Evolutionary conservation across 345 rosid genomes (phyloP).

Genomic region (Lepidium didymum): DNA sequence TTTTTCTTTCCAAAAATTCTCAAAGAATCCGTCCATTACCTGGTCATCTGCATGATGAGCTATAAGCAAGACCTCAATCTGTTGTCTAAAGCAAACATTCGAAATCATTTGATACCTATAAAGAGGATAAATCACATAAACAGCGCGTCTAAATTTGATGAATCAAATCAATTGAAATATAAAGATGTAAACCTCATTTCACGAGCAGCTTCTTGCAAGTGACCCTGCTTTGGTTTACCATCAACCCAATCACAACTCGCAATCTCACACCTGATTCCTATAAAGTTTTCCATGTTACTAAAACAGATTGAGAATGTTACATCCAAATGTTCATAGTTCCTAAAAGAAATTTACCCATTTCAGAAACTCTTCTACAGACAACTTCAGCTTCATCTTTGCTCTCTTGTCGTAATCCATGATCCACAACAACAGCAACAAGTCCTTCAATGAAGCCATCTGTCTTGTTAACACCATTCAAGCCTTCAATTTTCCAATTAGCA

Average conservation of each 20-base stretch:
- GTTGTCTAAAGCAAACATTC: slow-evolving; percentile 48
- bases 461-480: slow-evolving; percentile 23
- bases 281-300: slow-evolving; percentile 12
- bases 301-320: neutral
- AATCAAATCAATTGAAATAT: neutral
- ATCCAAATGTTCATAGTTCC: neutral
- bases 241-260: slow-evolving; percentile 63
- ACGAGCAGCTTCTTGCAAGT: slow-evolving; percentile 87
- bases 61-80: slow-evolving; percentile 65
- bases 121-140: neutral
- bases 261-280: slow-evolving; percentile 92
- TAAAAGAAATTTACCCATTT: slow-evolving; percentile 53
- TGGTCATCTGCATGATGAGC: slow-evolving; percentile 96
- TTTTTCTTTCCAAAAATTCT: neutral
- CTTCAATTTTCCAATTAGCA: slow-evolving; percentile 71
- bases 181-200: slow-evolving; percentile 51
- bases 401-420: slow-evolving; percentile 76
- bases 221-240: slow-evolving; percentile 83
- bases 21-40: slow-evolving; percentile 31
- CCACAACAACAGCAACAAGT: slow-evolving; percentile 74
- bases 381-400: slow-evolving; percentile 67
- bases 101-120: slow-evolving; percentile 63
- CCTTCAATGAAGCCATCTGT: slow-evolving; percentile 57
- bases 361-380: slow-evolving; percentile 56
- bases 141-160: neutral